Base-by-base conservation (phyloP, 2,329 filamentous ascomycete genomes). In the Nemania diffusa region DNA sequence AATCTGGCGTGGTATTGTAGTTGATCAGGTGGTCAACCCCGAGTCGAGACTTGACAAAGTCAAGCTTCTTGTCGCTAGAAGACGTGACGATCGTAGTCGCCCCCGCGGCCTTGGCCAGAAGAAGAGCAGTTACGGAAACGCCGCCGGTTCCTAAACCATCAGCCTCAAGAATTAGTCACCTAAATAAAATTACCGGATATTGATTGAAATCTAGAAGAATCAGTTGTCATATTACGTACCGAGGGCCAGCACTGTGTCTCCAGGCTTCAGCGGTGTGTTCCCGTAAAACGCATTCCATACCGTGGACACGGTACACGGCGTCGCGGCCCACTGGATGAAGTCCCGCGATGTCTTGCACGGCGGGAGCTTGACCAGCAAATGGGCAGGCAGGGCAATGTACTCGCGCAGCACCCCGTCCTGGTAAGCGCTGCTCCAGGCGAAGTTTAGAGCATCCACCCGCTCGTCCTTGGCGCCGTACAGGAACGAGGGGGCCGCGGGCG, bases 21-120 rank as follows among this genome's bases (percentile, higher is more conserved):
- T 87, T 87, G 76, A 87, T 82, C 1, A 75, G 77, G 59, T 81
- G 73, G 56, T 83, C 80, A 1, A 81, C 83, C 9, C 84, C 83
- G 27, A 77, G 75, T 15, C 72, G 74, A 1, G 74, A 67, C 67
- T 78, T 77, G 7, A 78, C 79, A 3, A 74, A 56, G 6, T 76
- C 71, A 5, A 86, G 78, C 70, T 87, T 87, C 2, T 77, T 70
- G 67, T 86, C 82, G 3, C 81, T 83, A 0, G 84, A 85, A 0
- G 84, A 86, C 0, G 86, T 88, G 64, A 87, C 81, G 69, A 88
- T 84, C 9, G 83, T 68, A 40, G 73, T 79, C 0, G 80, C 80
- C 11, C 78, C 83, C 1, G 77, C 76, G 7, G 84, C 84, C 69
- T 83, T 84, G 15, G 81, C 84, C 59, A 85, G 77, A 58, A 81